Evolutionary conservation across 345 rosid species (phyloP).

Genomic region (Brassica carinata): DNA sequence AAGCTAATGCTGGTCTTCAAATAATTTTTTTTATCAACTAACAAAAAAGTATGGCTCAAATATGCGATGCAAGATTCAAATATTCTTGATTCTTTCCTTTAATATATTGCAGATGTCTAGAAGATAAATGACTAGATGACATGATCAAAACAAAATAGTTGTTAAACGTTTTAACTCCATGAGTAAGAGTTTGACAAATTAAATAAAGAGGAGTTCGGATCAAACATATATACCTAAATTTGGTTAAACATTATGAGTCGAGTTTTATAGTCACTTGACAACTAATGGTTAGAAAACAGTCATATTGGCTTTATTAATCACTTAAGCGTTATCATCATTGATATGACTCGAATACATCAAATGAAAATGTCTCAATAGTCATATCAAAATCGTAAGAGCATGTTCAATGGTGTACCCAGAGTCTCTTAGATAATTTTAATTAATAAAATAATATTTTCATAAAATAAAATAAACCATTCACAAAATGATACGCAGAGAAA

Average conservation of each 20-base stretch:
- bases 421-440: too few species aligned
- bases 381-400: not conserved
- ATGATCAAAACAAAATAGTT: slow-evolving; percentile 17
- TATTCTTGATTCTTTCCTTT: not conserved
- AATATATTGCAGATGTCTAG: not conserved
- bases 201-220: not conserved
- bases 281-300: not conserved
- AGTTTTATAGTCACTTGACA: not conserved
- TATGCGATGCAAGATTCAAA: slow-evolving; percentile 2
- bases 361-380: not conserved
- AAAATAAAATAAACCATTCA: too few species aligned
- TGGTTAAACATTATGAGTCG: slow-evolving; percentile 20
- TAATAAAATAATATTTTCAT: too few species aligned
- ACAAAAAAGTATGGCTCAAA: not conserved
- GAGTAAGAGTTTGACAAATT: slow-evolving; percentile 27
- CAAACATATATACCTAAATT: not conserved
- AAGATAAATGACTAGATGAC: slow-evolving; percentile 11
- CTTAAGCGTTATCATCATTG: not conserved
- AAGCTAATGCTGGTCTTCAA: not conserved
- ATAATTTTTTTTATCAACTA: not conserved
- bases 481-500: too few species aligned
- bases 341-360: not conserved
- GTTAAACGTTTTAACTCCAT: slow-evolving; percentile 11
- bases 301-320: not conserved
- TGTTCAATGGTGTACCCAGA: too few species aligned